Percentiles rank a stretch among this genome's conserved stretches.
phyloP scores from a whole-genome alignment of 2,329 filamentous ascomycete species.

The Diaporthe caulivora region DNA sequence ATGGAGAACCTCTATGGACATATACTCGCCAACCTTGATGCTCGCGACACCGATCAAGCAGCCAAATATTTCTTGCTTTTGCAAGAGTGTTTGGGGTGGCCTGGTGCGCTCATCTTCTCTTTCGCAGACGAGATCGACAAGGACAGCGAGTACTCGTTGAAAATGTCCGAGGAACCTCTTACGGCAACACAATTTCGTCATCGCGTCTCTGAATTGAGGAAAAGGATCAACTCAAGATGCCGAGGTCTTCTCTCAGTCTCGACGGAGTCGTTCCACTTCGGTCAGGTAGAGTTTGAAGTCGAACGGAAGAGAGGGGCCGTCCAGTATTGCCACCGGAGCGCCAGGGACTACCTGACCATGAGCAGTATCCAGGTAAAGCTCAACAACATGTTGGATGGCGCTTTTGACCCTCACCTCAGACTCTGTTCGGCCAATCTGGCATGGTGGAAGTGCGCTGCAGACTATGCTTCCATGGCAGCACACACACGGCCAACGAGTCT shows the following conservation, averaged over 20 bases:
- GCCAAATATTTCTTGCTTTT: background rate
- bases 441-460: background rate
- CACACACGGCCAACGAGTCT: background rate
- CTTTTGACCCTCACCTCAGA: background rate
- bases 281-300: no score
- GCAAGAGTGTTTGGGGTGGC: background rate
- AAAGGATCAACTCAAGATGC: background rate
- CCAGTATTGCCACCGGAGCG: constrained; percentile 4
- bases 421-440: background rate
- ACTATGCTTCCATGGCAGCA: fast-evolving
- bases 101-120: background rate
- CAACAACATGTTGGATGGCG: background rate
- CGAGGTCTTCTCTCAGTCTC: background rate
- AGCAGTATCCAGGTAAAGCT: background rate
- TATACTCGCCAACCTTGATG: background rate
- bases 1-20: background rate
- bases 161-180: background rate
- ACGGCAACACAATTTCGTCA: background rate
- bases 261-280: background rate
- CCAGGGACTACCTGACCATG: background rate
- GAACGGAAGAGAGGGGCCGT: background rate
- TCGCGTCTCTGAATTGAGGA: background rate
- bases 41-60: background rate
- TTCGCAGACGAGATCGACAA: background rate
- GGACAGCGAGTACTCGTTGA: background rate